These are phyloP conservation scores for Penicillium sp. DNA, from an alignment of 2,329 filamentous ascomycete genomes.

Conservation along the genomic window DNA sequence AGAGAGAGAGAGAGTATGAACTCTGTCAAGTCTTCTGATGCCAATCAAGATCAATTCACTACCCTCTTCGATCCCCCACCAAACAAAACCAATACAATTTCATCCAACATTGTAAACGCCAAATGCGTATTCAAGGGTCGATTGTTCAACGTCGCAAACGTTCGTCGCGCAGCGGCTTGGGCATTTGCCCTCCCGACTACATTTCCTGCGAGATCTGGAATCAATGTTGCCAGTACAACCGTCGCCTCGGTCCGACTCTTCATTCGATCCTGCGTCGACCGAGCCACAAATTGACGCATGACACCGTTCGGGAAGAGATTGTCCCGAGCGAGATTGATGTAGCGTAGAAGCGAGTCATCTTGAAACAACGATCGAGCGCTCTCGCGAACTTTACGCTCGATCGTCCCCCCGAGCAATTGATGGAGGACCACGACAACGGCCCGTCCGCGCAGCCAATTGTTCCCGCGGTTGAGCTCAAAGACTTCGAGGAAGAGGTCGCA, in stretches of 20 bases:
- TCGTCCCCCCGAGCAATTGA: slow-evolving; percentile 89
- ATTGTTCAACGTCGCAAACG: slow-evolving; percentile 91
- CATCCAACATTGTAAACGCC: slow-evolving; percentile 65
- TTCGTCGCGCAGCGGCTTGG: slow-evolving; percentile 76
- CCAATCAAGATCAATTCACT: too few relatives aligned
- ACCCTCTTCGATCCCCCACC: slow-evolving; percentile 18
- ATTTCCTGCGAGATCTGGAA: slow-evolving; percentile 85
- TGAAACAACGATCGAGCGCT: slow-evolving; percentile 66
- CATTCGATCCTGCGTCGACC: slow-evolving; percentile 67
- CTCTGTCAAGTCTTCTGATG: too few relatives aligned
- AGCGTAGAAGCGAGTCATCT: slow-evolving; percentile 72
- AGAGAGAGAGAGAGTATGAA: too few relatives aligned
- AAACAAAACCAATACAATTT: slow-evolving; percentile 62
- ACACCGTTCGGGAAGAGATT: slow-evolving; percentile 67
- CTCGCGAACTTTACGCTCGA: slow-evolving; percentile 91
- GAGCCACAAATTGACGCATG: slow-evolving; percentile 43
- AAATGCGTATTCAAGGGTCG: slow-evolving; percentile 72
- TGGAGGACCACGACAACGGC: slow-evolving; percentile 95
- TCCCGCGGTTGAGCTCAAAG: slow-evolving; percentile 89
- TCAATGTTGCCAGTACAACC: slow-evolving; percentile 77
- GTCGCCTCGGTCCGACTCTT: slow-evolving; percentile 81
- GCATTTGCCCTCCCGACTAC: slow-evolving; percentile 92
- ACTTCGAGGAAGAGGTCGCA: slow-evolving; percentile 95
- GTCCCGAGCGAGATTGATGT: slow-evolving; percentile 66
- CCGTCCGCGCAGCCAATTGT: slow-evolving; percentile 93